Percentiles rank a stretch among this genome's conserved stretches.
phyloP scores from a whole-genome alignment of 164 flowering plant genomes.

The Dillenia suffruticosa region DNA sequence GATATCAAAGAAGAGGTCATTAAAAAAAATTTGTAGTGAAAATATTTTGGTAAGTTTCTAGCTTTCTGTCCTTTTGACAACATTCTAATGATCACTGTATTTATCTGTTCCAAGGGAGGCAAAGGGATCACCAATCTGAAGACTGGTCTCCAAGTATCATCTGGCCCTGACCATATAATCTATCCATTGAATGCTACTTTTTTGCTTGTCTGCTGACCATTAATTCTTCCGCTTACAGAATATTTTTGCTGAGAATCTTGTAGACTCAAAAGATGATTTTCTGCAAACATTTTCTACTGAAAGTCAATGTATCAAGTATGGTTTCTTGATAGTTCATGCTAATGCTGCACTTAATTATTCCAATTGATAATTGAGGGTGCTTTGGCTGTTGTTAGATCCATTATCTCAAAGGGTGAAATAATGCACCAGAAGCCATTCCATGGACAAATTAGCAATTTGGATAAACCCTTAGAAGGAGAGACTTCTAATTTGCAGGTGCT shows the following conservation, averaged over 20 bases:
- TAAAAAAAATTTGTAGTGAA: too few relatives aligned
- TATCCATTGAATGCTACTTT: neutral
- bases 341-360: neutral
- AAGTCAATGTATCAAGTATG: slow-evolving; percentile 52
- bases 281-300: slow-evolving; percentile 70
- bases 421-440: slow-evolving; percentile 29
- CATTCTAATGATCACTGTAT: neutral
- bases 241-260: slow-evolving; percentile 77
- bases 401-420: slow-evolving; percentile 46
- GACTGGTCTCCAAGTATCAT: slow-evolving; percentile 65
- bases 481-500: slow-evolving; percentile 41
- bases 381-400: slow-evolving; percentile 30
- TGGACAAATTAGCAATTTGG: slow-evolving; percentile 19
- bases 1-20: too few relatives aligned
- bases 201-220: slow-evolving; percentile 6
- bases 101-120: slow-evolving; percentile 48
- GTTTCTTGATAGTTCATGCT: neutral
- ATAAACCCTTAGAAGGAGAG: slow-evolving; percentile 23
- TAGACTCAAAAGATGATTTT: slow-evolving; percentile 70
- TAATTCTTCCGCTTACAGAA: slow-evolving; percentile 30
- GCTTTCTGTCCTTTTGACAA: neutral
- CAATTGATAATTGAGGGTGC: neutral
- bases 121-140: slow-evolving; percentile 85
- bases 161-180: slow-evolving; percentile 1
- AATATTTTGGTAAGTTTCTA: neutral